phyloP scores from a whole-genome alignment of 306 rosid species.

The Begonia masoniana region DNA sequence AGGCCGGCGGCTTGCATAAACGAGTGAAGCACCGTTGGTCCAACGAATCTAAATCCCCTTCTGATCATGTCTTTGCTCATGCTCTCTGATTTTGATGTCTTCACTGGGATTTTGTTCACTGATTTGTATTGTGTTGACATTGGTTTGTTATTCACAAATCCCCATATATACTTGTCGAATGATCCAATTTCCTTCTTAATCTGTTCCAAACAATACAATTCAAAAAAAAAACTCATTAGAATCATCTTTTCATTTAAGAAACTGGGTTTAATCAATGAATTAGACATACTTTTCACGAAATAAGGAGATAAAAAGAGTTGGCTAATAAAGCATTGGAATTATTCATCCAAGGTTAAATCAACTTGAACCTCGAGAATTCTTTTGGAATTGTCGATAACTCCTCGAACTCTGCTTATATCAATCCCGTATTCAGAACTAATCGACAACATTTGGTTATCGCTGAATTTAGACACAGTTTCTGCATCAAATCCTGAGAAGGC shows the following conservation, averaged over 20 bases:
- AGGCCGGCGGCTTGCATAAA: slow-evolving; percentile 95
- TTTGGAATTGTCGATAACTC: slow-evolving; percentile 83
- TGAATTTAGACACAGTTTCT: slow-evolving; percentile 53
- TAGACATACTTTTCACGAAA: background rate
- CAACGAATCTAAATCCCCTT: slow-evolving; percentile 76
- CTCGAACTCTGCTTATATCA: slow-evolving; percentile 85
- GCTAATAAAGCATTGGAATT: no score
- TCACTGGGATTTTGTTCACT: slow-evolving; percentile 84
- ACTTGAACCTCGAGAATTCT: slow-evolving; percentile 56
- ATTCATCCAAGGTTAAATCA: background rate
- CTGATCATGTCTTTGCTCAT: no score
- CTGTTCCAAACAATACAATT: slow-evolving; percentile 18
- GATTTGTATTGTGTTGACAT: slow-evolving; percentile 77
- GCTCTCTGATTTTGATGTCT: slow-evolving; percentile 43
- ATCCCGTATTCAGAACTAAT: slow-evolving; percentile 56
- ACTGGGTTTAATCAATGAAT: background rate
- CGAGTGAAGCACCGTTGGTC: slow-evolving; percentile 92
- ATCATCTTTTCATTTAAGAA: no score
- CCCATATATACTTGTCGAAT: slow-evolving; percentile 82
- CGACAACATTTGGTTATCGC: slow-evolving; percentile 78
- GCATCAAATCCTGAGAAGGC: slow-evolving; percentile 86
- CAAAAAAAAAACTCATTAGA: no score
- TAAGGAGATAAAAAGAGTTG: background rate
- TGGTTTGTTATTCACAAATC: slow-evolving; percentile 73
- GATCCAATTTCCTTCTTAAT: slow-evolving; percentile 67